Percentiles rank a stretch among this genome's conserved stretches.
These are phyloP conservation scores for Barnettozyma botsteinii DNA, from an alignment of 805 yeast genomes.

Conservation along the genomic window DNA sequence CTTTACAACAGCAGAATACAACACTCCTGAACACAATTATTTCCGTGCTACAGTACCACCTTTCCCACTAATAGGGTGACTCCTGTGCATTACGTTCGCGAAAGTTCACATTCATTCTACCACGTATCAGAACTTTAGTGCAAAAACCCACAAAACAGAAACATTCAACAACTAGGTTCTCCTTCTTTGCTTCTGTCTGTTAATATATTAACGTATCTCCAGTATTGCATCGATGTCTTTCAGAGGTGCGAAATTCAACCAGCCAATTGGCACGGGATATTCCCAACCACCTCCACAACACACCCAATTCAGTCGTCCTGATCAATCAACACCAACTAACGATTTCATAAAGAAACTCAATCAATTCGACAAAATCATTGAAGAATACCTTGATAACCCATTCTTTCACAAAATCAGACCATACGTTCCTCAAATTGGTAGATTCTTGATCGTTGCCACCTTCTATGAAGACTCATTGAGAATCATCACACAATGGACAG, in stretches of 20 bases:
- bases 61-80: too few species aligned
- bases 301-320: slow-evolving; percentile 1
- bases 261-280: slow-evolving; percentile 19
- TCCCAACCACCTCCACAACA: slow-evolving; percentile 12
- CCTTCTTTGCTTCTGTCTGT: too few species aligned
- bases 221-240: slow-evolving; percentile 12
- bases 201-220: neutral
- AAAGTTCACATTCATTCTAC: too few species aligned
- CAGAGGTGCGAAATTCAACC: slow-evolving; percentile 26
- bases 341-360: slow-evolving; percentile 33
- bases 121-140: too few species aligned
- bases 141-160: too few species aligned
- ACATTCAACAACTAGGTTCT: too few species aligned
- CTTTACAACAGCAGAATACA: too few species aligned
- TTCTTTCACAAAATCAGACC: slow-evolving; percentile 49
- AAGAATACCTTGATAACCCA: slow-evolving; percentile 46
- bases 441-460: slow-evolving; percentile 88
- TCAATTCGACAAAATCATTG: slow-evolving; percentile 45
- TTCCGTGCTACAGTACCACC: too few species aligned
- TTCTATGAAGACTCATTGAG: slow-evolving; percentile 86
- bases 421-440: slow-evolving; percentile 80
- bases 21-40: too few species aligned
- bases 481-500: slow-evolving; percentile 82
- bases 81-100: too few species aligned
- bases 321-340: neutral